Conservation (phyloP, 192 early-diverging fungal genomes). For the Rhizophagus sp. region DNA sequence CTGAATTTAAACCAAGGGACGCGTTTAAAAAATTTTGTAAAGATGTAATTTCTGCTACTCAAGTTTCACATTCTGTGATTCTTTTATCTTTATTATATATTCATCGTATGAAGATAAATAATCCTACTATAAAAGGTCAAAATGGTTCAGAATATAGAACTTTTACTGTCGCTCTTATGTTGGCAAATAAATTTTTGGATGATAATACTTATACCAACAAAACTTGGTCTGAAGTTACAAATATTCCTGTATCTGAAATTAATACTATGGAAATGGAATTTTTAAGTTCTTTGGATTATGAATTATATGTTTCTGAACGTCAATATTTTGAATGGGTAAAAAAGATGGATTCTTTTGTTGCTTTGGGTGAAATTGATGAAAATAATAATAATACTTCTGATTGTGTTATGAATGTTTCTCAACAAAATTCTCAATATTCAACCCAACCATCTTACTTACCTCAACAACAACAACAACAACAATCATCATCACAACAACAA, state of each 20-base stretch:
- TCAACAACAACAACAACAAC: too few species aligned
- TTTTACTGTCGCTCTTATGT: conserved; percentile 83
- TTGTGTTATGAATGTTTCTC: background rate
- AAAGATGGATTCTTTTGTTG: background rate
- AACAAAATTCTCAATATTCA: background rate
- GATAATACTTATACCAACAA: conserved; percentile 92
- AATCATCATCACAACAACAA: background rate
- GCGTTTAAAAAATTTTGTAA: conserved; percentile 51
- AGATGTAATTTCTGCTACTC: conserved; percentile 59
- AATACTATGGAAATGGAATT: conserved; percentile 90
- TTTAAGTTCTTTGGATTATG: conserved; percentile 72
- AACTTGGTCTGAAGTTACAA: conserved; percentile 85
- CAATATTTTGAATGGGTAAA: conserved; percentile 73
- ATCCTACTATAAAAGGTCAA: conserved; percentile 59
- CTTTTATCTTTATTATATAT: conserved; percentile 67
- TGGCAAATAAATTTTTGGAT: conserved; percentile 83
- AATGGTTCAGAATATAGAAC: conserved; percentile 79
- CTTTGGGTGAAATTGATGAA: background rate
- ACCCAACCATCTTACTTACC: background rate
- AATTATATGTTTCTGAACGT: conserved; percentile 64
- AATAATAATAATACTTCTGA: background rate
- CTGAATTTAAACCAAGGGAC: conserved; percentile 16
- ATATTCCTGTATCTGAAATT: conserved; percentile 76
- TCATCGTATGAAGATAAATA: conserved; percentile 53
- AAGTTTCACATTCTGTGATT: conserved; percentile 65